A percentile compares a stretch with the other conserved stretches of the same genome.
phyloP scores from a whole-genome alignment of 1,284 basidiomycete species.

The Cryptococcus sp. region DNA sequence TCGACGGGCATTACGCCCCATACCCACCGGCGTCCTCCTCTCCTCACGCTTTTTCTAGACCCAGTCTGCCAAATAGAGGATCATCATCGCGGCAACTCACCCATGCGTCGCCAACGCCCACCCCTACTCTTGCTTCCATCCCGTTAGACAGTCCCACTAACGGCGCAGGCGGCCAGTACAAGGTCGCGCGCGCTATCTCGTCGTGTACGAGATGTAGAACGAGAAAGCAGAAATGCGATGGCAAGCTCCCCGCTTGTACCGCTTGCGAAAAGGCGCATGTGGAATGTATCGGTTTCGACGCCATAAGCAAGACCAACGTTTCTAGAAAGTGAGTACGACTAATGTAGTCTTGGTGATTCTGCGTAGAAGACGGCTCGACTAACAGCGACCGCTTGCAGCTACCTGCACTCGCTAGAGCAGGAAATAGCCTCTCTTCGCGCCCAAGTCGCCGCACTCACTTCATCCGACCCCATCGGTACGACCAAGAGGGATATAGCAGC shows the following conservation, averaged over 20 bases:
- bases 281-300: conserved; percentile 56
- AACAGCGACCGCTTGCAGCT: conserved; percentile 41
- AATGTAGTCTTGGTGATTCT: too few species aligned
- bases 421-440: conserved; percentile 51
- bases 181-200: conserved; percentile 54
- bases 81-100: conserved; percentile 7
- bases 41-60: conserved; percentile 12
- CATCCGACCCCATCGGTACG: conserved; percentile 22
- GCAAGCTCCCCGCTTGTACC: conserved; percentile 53
- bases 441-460: conserved; percentile 42
- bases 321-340: conserved; percentile 50
- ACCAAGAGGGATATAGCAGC: conserved; percentile 30
- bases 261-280: conserved; percentile 53
- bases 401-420: conserved; percentile 53
- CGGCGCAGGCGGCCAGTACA: conserved; percentile 35
- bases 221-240: conserved; percentile 54
- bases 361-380: too few species aligned
- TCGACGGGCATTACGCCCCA: conserved; percentile 32
- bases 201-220: conserved; percentile 53
- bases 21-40: conserved; percentile 29
- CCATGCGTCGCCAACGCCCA: background rate
- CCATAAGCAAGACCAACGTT: conserved; percentile 55
- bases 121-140: background rate
- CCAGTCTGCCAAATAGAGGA: conserved; percentile 5
- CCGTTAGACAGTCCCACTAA: background rate